Conservation (phyloP, 2,329 filamentous ascomycete genomes). For the Fusarium xyrophilum region DNA sequence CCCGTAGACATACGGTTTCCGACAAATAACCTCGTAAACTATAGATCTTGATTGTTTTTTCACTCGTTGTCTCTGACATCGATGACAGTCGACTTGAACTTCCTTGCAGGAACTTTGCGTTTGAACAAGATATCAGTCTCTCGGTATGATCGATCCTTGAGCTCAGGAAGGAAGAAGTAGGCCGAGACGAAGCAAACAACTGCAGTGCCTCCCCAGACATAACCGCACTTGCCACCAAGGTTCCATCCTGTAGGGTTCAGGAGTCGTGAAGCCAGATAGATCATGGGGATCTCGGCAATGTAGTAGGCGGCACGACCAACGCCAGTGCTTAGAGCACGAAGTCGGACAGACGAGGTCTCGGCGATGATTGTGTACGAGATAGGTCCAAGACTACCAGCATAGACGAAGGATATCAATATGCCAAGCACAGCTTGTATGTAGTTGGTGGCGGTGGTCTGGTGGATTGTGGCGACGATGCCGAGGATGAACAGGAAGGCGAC, state of each 20-base stretch:
- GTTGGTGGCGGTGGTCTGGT: constrained; percentile 48
- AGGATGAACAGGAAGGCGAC: constrained; percentile 61
- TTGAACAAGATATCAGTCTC: constrained; percentile 68
- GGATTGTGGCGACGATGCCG: constrained; percentile 63
- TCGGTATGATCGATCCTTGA: constrained; percentile 63
- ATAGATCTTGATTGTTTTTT: rapidly evolving
- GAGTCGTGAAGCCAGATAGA: constrained; percentile 67
- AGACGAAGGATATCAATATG: constrained; percentile 70
- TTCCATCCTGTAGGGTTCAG: constrained; percentile 60
- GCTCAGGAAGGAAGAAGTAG: constrained; percentile 60
- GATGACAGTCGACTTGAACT: constrained; percentile 62
- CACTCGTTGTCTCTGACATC: constrained; percentile 69
- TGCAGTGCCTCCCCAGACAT: constrained; percentile 65
- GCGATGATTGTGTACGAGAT: constrained; percentile 72
- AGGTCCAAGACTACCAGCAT: constrained; percentile 66
- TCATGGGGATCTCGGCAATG: constrained; percentile 69
- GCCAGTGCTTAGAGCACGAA: constrained; percentile 68
- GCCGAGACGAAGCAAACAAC: constrained; percentile 60
- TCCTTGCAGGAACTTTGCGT: constrained; percentile 59
- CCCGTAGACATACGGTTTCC: background rate
- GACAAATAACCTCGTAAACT: background rate
- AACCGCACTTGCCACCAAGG: constrained; percentile 63
- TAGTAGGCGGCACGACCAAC: constrained; percentile 70
- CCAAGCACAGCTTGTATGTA: constrained; percentile 68
- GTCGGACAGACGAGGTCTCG: constrained; percentile 70